Evolutionary conservation across 2,329 filamentous ascomycete genomes (phyloP).

Genomic region (Pseudopithomyces chartarum): DNA sequence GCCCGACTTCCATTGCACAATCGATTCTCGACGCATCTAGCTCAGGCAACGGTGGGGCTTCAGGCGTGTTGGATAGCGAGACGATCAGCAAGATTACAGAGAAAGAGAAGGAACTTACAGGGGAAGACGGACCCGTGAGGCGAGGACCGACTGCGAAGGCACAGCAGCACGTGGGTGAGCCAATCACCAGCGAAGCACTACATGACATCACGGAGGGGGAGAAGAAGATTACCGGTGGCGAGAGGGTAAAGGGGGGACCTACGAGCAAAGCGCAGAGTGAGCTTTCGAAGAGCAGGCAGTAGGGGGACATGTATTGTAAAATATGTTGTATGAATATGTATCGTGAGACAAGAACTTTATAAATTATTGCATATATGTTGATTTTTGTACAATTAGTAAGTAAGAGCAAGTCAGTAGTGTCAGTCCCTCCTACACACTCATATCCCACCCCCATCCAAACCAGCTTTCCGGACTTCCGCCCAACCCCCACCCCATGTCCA

Average conservation of each 20-base stretch:
- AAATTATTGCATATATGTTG: not conserved
- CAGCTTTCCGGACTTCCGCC: conserved; percentile 15
- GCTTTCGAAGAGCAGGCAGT: conserved; percentile 32
- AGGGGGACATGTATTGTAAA: not conserved
- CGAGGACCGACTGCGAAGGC: conserved; percentile 36
- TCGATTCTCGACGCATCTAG: not conserved
- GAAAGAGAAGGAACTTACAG: conserved; percentile 36
- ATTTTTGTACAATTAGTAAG: too few relatives aligned
- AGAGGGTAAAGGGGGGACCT: conserved; percentile 37
- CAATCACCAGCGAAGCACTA: conserved; percentile 35
- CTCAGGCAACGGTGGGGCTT: conserved; percentile 9
- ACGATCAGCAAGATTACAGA: conserved; percentile 36
- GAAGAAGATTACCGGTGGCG: conserved; percentile 39
- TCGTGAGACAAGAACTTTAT: not conserved
- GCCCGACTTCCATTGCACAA: conserved; percentile 6
- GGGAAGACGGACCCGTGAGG: conserved; percentile 20
- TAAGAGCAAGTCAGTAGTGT: not conserved
- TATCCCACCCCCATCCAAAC: conserved; percentile 13
- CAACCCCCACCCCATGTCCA: conserved; percentile 10
- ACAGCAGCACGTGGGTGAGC: conserved; percentile 34
- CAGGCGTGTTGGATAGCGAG: conserved; percentile 29
- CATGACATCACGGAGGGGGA: conserved; percentile 40
- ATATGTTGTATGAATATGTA: not conserved
- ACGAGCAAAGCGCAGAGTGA: conserved; percentile 40
- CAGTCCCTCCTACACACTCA: not conserved